These are phyloP conservation scores for Penicillium taxi DNA, from an alignment of 495 filamentous ascomycete species.

Conservation along the genomic window DNA sequence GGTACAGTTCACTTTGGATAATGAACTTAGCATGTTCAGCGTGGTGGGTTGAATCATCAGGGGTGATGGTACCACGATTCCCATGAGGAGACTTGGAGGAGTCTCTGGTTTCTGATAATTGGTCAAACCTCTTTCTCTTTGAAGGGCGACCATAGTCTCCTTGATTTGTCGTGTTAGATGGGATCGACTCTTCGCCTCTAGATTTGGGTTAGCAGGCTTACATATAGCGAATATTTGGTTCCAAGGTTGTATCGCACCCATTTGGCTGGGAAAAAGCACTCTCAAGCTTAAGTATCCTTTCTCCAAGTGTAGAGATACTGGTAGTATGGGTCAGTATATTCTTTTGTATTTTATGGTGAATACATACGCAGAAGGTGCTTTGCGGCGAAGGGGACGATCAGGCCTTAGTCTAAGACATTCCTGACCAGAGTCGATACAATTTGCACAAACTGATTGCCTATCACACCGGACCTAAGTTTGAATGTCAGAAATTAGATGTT, in stretches of 20 bases:
- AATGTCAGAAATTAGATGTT: neutral
- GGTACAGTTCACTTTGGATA: conserved; percentile 19
- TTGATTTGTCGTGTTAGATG: neutral
- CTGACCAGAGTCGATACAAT: conserved; percentile 18
- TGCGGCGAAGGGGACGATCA: conserved; percentile 6
- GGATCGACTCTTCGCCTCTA: neutral
- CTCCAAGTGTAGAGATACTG: conserved; percentile 8
- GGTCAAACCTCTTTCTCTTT: conserved; percentile 8
- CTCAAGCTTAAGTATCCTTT: conserved; percentile 12
- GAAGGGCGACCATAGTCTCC: neutral
- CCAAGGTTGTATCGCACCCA: conserved; percentile 4
- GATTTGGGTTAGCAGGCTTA: neutral
- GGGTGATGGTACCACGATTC: conserved; percentile 3
- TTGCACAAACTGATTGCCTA: conserved; percentile 16
- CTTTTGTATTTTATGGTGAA: neutral
- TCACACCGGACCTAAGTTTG: conserved; percentile 21
- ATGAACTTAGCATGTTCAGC: conserved; percentile 19
- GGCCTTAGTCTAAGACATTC: conserved; percentile 16
- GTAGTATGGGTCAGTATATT: neutral
- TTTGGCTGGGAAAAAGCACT: conserved; percentile 8
- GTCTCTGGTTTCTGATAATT: neutral
- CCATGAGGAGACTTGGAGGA: conserved; percentile 6
- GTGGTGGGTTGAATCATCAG: conserved; percentile 18
- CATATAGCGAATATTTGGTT: neutral
- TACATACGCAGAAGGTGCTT: conserved; percentile 12